Percentiles rank a stretch among this genome's conserved stretches.
Conservation (phyloP, 1,284 basidiomycete species). For the Tylopilus sp. region DNA sequence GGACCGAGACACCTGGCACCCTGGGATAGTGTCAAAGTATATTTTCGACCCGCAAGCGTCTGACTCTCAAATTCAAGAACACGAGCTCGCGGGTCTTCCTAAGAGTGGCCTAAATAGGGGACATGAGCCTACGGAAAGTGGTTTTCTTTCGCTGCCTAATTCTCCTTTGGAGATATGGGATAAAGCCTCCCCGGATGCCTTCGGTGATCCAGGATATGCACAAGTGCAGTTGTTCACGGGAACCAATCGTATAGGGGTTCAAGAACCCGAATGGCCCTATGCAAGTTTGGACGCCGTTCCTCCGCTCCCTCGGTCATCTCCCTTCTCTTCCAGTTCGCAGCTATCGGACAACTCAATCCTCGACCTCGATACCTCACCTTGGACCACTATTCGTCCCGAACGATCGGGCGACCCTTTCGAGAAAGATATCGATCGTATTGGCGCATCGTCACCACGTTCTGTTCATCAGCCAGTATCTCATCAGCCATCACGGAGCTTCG, state of each 20-base stretch:
- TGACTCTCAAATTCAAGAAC: background rate
- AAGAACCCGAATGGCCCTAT: background rate
- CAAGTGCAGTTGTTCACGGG: background rate
- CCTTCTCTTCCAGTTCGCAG: slow-evolving; percentile 13
- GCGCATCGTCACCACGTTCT: background rate
- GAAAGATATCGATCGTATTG: background rate
- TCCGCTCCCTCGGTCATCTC: slow-evolving; percentile 22
- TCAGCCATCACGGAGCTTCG: background rate
- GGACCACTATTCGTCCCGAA: background rate
- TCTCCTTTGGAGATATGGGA: background rate
- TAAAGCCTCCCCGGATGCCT: background rate
- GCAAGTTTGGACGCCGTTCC: background rate
- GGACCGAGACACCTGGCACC: background rate
- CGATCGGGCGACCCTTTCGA: background rate
- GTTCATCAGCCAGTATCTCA: background rate
- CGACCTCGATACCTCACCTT: slow-evolving; percentile 26
- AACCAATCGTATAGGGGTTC: background rate
- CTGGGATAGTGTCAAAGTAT: background rate
- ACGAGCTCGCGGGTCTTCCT: background rate
- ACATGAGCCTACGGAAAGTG: background rate
- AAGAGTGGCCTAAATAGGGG: background rate
- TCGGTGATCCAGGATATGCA: slow-evolving; percentile 4
- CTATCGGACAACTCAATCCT: slow-evolving; percentile 19
- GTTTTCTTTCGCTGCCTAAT: background rate
- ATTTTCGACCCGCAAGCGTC: background rate